Conservation (phyloP, 768 basidiomycete species). For the Podaxis mareebaensis region DNA sequence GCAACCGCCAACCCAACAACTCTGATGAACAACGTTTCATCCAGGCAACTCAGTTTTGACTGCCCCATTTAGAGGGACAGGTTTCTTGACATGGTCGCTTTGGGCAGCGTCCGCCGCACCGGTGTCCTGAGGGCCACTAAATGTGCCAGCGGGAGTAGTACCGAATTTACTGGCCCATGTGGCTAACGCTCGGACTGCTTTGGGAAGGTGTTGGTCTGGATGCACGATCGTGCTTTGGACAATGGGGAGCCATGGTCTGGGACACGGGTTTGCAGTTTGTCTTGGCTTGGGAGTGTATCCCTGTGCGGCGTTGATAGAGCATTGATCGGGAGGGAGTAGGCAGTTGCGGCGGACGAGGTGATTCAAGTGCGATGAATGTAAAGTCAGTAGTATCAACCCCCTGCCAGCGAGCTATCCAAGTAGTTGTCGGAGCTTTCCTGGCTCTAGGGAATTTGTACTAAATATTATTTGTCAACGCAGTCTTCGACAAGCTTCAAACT, state of each 20-base stretch:
- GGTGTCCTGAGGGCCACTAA: conserved; percentile 37
- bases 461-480: no score
- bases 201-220: conserved; percentile 53
- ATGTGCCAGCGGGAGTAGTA: conserved; percentile 21
- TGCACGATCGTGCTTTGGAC: conserved; percentile 53
- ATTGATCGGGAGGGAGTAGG: conserved; percentile 17
- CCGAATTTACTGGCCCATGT: conserved; percentile 26
- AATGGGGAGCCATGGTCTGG: conserved; percentile 66
- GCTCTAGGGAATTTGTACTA: no score
- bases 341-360: conserved; percentile 23
- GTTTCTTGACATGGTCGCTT: no score
- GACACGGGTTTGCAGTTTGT: conserved; percentile 34
- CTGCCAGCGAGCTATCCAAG: no score
- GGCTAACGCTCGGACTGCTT: conserved; percentile 38
- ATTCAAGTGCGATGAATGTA: conserved; percentile 7
- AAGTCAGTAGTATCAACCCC: no score
- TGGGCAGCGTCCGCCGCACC: no score
- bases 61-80: background rate
- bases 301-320: conserved; percentile 26
- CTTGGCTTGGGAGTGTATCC: conserved; percentile 24
- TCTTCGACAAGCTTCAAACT: conserved; percentile 21
- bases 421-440: no score
- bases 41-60: conserved; percentile 37
- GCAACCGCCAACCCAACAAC: conserved; percentile 52
- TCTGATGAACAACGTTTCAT: conserved; percentile 66